These are phyloP conservation scores for Yarrowia yakushimensis DNA, from an alignment of 805 yeast species.

Conservation along the genomic window DNA sequence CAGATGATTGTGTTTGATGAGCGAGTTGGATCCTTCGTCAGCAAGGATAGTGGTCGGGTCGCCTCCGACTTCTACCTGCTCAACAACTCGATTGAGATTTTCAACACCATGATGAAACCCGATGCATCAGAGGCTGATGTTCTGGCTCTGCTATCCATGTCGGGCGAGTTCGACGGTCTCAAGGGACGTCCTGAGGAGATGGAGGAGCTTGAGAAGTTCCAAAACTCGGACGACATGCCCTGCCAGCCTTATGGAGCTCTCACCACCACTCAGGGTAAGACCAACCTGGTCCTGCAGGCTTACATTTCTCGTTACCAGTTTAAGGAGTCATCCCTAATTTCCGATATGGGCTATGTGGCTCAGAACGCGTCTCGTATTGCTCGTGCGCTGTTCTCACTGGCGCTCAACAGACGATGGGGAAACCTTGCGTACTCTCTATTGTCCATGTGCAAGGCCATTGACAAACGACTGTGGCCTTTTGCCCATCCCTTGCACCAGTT, in stretches of 20 bases:
- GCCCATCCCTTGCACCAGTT: slow-evolving; percentile 89
- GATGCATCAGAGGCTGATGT: slow-evolving; percentile 89
- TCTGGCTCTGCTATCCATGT: slow-evolving; percentile 80
- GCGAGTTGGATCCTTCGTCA: slow-evolving; percentile 65
- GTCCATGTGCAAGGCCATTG: slow-evolving; percentile 81
- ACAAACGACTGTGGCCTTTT: slow-evolving; percentile 80
- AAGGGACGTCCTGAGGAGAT: slow-evolving; percentile 86
- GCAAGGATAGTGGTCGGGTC: slow-evolving; percentile 89
- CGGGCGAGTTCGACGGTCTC: slow-evolving; percentile 88
- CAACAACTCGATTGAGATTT: slow-evolving; percentile 81
- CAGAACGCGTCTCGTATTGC: slow-evolving; percentile 93
- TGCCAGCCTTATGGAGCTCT: slow-evolving; percentile 80
- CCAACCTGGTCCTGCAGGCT: slow-evolving; percentile 82
- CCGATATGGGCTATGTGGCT: slow-evolving; percentile 91
- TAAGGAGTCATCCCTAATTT: slow-evolving; percentile 73
- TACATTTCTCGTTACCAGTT: slow-evolving; percentile 73
- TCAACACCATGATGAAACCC: slow-evolving; percentile 80
- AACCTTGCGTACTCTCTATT: slow-evolving; percentile 67
- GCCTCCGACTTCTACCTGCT: slow-evolving; percentile 91
- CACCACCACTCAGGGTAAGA: slow-evolving; percentile 77
- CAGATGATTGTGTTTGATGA: slow-evolving; percentile 96
- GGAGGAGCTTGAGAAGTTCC: slow-evolving; percentile 60
- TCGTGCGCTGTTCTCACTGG: slow-evolving; percentile 83
- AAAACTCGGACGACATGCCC: slow-evolving; percentile 54
- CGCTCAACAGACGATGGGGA: slow-evolving; percentile 92